Conservation (phyloP, 441 rosid genomes). For the Syzygium malaccense region DNA sequence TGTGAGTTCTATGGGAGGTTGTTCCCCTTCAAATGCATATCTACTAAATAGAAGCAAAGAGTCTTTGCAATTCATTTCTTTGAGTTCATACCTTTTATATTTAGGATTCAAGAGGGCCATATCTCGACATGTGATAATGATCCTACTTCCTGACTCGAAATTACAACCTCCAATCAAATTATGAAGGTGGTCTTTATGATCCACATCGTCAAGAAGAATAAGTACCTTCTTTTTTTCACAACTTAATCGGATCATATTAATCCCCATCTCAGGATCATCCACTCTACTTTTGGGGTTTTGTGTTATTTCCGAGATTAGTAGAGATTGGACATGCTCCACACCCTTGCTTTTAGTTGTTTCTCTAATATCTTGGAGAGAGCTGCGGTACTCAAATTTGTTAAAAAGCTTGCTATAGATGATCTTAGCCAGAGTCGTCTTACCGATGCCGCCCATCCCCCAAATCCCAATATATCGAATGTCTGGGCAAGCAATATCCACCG, state of each 20-base stretch:
- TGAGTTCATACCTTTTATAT: fast-evolving
- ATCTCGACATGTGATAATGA: background rate
- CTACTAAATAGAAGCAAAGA: background rate
- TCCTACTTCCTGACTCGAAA: background rate
- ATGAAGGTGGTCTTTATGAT: background rate
- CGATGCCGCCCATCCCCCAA: background rate
- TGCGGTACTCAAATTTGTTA: fast-evolving
- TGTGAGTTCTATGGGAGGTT: fast-evolving
- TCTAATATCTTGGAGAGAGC: background rate
- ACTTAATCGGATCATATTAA: fast-evolving
- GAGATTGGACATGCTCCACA: background rate
- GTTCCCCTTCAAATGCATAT: fast-evolving
- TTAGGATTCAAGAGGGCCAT: background rate
- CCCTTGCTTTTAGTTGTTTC: background rate
- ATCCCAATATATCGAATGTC: background rate
- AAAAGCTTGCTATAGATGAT: fast-evolving
- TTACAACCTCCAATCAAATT: background rate
- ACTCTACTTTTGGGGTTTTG: fast-evolving
- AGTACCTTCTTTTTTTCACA: background rate
- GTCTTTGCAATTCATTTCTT: fast-evolving
- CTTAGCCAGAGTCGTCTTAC: background rate
- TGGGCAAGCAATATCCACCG: fast-evolving
- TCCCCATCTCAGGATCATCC: background rate
- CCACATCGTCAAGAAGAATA: background rate
- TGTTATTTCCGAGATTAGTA: background rate